A percentile compares a stretch with the other conserved stretches of the same genome.
Evolutionary conservation across 441 rosid genomes (phyloP).

Genomic region (Corymbia calophylla): DNA sequence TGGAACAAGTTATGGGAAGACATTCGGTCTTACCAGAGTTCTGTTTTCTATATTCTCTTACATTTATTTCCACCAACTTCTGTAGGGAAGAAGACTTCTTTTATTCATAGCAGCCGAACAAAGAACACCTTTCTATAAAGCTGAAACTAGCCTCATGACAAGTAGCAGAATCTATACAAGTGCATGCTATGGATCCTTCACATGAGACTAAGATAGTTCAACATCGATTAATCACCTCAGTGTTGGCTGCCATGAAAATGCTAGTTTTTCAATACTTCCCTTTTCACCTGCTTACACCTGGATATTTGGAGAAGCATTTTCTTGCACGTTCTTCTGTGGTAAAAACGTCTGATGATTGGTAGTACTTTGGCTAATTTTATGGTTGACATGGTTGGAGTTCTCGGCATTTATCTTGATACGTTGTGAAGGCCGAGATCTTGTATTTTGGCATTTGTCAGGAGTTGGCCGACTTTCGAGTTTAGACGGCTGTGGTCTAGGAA

Average conservation of each 20-base stretch:
- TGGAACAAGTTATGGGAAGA: neutral
- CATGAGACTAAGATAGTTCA: neutral
- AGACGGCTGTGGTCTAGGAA: constrained; percentile 27
- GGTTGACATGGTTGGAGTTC: constrained; percentile 18
- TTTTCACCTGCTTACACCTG: constrained; percentile 4
- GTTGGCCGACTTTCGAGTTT: constrained; percentile 38
- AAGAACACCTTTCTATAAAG: neutral
- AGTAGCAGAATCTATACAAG: neutral
- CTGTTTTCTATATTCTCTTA: neutral
- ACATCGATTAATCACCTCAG: neutral
- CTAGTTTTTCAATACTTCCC: neutral
- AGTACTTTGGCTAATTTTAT: constrained; percentile 18
- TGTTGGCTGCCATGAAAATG: neutral
- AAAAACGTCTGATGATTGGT: constrained; percentile 13
- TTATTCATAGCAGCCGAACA: neutral
- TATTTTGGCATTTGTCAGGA: constrained; percentile 10
- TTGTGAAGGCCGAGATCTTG: constrained; percentile 21
- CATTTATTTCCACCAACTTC: neutral
- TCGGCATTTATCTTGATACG: constrained; percentile 19
- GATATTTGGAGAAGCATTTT: constrained; percentile 70
- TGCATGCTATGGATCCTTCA: neutral
- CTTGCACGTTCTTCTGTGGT: constrained; percentile 34
- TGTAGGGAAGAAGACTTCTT: neutral
- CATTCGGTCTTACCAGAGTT: neutral
- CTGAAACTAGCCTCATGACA: neutral